These are phyloP conservation scores for Uromyces viciae-fabae DNA, from an alignment of 1,284 basidiomycete species.

Conservation along the genomic window DNA sequence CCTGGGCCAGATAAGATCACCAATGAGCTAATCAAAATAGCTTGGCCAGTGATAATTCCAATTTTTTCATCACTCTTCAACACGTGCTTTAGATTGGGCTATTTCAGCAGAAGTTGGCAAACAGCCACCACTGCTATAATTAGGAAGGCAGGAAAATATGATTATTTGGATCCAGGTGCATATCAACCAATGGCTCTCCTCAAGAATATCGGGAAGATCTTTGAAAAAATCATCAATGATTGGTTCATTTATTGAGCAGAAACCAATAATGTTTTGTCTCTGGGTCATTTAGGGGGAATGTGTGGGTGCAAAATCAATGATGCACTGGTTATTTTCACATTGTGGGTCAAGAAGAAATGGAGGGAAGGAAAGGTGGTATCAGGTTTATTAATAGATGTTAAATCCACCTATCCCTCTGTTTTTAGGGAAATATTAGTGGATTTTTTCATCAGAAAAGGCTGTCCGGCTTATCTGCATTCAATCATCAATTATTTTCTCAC, in stretches of 20 bases:
- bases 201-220: constrained; percentile 7
- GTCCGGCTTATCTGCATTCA: background rate
- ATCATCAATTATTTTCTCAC: background rate
- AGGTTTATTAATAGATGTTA: constrained; percentile 8
- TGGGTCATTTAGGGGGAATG: background rate
- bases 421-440: background rate
- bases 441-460: background rate
- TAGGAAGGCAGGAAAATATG: background rate
- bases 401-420: constrained; percentile 10
- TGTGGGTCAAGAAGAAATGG: background rate
- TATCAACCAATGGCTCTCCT: constrained; percentile 3
- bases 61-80: background rate
- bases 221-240: constrained; percentile 10
- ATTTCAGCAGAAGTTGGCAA: background rate
- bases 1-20: no score
- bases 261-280: background rate
- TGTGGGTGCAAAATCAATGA: background rate
- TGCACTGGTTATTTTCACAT: background rate
- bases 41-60: background rate
- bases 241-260: background rate
- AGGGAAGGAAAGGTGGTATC: background rate
- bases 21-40: background rate
- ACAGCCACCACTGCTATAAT: background rate
- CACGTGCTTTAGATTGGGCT: background rate
- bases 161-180: background rate